Base-by-base conservation (phyloP, 129 eudicot species). In the Helianthus tuberosus region DNA sequence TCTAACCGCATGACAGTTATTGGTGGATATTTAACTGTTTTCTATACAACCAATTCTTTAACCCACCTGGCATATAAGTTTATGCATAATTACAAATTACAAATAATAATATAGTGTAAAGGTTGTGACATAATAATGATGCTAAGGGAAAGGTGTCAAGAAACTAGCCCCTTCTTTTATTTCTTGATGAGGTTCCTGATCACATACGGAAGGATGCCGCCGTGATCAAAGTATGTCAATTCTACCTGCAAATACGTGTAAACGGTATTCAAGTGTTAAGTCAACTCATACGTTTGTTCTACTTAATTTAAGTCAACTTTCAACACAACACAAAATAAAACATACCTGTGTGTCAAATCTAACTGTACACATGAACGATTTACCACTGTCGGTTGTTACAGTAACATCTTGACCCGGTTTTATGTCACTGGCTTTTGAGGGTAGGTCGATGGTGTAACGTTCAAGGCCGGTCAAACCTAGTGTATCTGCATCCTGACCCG, bases 321-420 rank as follows among this genome's bases (percentile, higher is more conserved):
- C n/a, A n/a, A n/a, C n/a, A n/a, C 11, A 48, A 5, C 47, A n/a
- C 44, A 1, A 29, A 38, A 16, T 3, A n/a, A 20, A 10, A 11
- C 6, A 20, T 88, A 93, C 99, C 99, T 94, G 93, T n/a, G 99
- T 94, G 83, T 94, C 99, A 58, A 94, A 94, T 48, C 99, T 96
- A 43, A 79, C 73, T 61, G 83, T 87, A 73, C 99, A 94, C 0
- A 86, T 91, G 86, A 94, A 91, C n/a, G 96, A 80, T 79, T 91
- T 94, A 53, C 99, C 99, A 16, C 68, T 69, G 61, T 94, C 94
- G 1, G 96, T 94, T 20, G 89, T 91, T 17, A 94, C 97, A 8
- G 87, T 88, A 39, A 94, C 77, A 80, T 94, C 99, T 80, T 94
- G 99, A 9, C 97, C 97, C n/a, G 96, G 99, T 82, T 83, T 94